Evolutionary conservation across 805 yeast genomes (phyloP).

Genomic region (Metschnikowia santaceciliae): DNA sequence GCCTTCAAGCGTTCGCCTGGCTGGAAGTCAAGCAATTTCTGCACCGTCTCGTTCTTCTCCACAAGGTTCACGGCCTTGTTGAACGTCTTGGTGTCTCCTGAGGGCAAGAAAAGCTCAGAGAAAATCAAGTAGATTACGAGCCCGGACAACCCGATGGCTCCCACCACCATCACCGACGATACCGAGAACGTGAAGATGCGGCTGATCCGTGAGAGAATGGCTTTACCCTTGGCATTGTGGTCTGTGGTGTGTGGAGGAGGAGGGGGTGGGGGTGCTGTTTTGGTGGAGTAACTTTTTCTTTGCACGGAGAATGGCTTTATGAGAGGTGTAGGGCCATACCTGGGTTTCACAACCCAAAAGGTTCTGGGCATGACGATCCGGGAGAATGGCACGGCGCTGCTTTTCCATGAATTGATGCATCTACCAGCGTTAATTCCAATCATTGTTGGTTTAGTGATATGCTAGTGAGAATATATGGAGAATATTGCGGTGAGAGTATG

Average conservation of each 20-base stretch:
- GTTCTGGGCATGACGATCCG: neutral
- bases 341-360: neutral
- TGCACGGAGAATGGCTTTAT: neutral
- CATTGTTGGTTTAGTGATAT: neutral
- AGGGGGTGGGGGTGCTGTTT: conserved; percentile 29
- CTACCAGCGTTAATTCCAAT: neutral
- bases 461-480: neutral
- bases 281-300: conserved; percentile 16
- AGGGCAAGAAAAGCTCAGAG: conserved; percentile 80
- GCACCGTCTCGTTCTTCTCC: conserved; percentile 62
- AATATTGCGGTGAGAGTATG: no score
- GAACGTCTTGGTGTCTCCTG: conserved; percentile 88
- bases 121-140: conserved; percentile 70
- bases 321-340: neutral
- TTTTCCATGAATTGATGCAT: neutral
- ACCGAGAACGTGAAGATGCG: conserved; percentile 59
- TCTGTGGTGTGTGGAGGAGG: conserved; percentile 35
- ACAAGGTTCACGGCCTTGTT: conserved; percentile 78
- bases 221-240: conserved; percentile 37
- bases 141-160: conserved; percentile 64
- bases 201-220: conserved; percentile 45
- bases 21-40: conserved; percentile 50
- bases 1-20: conserved; percentile 69
- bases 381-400: neutral
- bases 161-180: conserved; percentile 60